phyloP scores from a whole-genome alignment of 352 stramenopile genomes.

The Globisporangium abappressorium region DNA sequence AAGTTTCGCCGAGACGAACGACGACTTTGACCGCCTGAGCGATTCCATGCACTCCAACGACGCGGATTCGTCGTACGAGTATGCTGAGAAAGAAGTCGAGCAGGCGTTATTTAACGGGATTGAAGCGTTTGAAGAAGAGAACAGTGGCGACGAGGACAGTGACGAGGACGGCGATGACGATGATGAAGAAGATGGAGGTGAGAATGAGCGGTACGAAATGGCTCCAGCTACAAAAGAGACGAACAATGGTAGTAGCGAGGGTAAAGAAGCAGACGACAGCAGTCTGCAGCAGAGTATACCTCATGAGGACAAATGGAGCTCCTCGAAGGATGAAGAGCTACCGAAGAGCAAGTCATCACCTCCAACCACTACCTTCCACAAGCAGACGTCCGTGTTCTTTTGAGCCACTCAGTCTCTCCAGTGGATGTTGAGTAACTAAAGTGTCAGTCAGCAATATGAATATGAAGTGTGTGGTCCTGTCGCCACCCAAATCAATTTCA shows the following conservation, averaged over 20 bases:
- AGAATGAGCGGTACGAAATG: background rate
- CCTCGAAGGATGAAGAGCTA: background rate
- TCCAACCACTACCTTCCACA: background rate
- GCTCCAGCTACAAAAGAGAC: background rate
- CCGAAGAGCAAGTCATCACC: background rate
- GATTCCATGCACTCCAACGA: constrained; percentile 22
- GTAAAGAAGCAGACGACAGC: background rate
- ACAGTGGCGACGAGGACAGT: constrained; percentile 15
- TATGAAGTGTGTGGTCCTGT: background rate
- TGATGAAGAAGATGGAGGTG: background rate
- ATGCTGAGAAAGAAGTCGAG: background rate
- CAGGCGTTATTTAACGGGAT: constrained; percentile 13
- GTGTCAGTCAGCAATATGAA: background rate
- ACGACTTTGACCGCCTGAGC: constrained; percentile 29
- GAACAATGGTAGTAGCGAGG: background rate
- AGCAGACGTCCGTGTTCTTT: constrained; percentile 21
- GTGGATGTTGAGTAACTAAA: background rate
- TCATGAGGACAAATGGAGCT: background rate
- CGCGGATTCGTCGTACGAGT: constrained; percentile 8
- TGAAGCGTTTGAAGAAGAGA: constrained; percentile 21
- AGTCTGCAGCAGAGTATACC: background rate
- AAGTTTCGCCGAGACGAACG: constrained; percentile 32
- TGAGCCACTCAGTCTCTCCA: background rate
- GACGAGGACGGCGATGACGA: background rate
- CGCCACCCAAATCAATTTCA: background rate